Base-by-base conservation (phyloP, 2,329 filamentous ascomycete genomes). In the Neonectria ditissima region DNA sequence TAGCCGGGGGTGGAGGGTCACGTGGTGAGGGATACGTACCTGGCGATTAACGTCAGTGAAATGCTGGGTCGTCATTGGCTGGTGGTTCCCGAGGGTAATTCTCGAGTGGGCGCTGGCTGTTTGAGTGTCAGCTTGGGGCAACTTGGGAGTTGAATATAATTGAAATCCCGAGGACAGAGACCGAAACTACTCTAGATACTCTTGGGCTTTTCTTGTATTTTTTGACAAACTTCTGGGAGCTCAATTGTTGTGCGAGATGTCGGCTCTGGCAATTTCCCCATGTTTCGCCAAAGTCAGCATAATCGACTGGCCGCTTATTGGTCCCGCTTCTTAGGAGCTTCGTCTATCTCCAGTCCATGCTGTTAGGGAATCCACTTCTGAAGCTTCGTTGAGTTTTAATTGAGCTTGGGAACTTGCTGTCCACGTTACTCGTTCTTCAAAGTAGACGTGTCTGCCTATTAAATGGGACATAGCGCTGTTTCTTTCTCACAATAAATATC, bases 1-100 rank as follows among this genome's bases (percentile, higher is more conserved):
- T 76, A 69, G 70, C 68, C 70, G 60, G 62, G 62, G 63, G 62
- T 59, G 65, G 24, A 10, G 0, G 0, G 5, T 77, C 75, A 77
- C 75, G 75, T 77, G 75, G 14, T 8, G 32, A 4, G 30, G 9
- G 32, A 32, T 61, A 61, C 51, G 51, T 61, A 61, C 41, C 34
- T 32, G 20, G 37, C 45, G 48, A 43, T 60, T 8, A 52, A 71
- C 61, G 70, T 72, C 68, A 68, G 69, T 61, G 62, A 56, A 20
- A 37, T 22, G 13, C 34, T 34, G 50, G 2, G 13, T n/a, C 18
- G 47, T 13, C 56, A 66, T 72, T 69, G 63, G 63, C 34, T 39
- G 37, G 9, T 34, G n/a, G 39, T 47, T 50, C 65, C 65, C 65
- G 65, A 72, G 67, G 58, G 45, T 63, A 65, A 22, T 32, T 22